Conservation (phyloP, 2,329 filamentous ascomycete species). For the Helotiales sp. region DNA sequence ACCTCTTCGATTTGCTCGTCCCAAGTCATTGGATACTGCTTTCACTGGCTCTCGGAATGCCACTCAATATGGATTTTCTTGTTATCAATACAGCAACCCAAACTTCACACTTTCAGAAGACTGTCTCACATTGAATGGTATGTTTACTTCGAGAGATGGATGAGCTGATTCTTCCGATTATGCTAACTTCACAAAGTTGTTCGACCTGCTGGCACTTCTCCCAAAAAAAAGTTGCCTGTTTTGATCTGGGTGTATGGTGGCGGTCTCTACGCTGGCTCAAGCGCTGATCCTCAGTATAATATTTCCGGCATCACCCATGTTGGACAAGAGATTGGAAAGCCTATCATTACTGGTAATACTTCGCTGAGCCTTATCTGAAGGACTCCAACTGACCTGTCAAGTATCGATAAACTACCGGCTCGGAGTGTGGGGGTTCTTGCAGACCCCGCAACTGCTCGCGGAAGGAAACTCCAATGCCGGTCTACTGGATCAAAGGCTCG, state of each 20-base stretch:
- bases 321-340: slow-evolving; percentile 54
- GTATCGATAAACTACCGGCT: slow-evolving; percentile 14
- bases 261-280: slow-evolving; percentile 56
- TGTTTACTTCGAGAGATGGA: not conserved
- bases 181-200: slow-evolving; percentile 43
- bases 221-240: slow-evolving; percentile 47
- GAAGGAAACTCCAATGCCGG: slow-evolving; percentile 3
- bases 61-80: slow-evolving; percentile 51
- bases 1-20: slow-evolving; percentile 50
- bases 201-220: slow-evolving; percentile 45
- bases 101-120: slow-evolving; percentile 52
- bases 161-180: not conserved
- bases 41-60: slow-evolving; percentile 49
- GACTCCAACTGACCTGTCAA: not conserved
- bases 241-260: slow-evolving; percentile 64
- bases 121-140: slow-evolving; percentile 50
- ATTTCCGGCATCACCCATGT: slow-evolving; percentile 64
- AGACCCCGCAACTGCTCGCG: not conserved
- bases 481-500: slow-evolving; percentile 3
- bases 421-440: slow-evolving; percentile 7
- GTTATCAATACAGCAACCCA: slow-evolving; percentile 51
- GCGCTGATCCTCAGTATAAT: slow-evolving; percentile 64
- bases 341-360: slow-evolving; percentile 33
- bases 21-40: slow-evolving; percentile 45
- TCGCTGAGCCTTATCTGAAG: not conserved